Base-by-base conservation (phyloP, 106 monocot species). In the Dendrobium huoshanense region DNA sequence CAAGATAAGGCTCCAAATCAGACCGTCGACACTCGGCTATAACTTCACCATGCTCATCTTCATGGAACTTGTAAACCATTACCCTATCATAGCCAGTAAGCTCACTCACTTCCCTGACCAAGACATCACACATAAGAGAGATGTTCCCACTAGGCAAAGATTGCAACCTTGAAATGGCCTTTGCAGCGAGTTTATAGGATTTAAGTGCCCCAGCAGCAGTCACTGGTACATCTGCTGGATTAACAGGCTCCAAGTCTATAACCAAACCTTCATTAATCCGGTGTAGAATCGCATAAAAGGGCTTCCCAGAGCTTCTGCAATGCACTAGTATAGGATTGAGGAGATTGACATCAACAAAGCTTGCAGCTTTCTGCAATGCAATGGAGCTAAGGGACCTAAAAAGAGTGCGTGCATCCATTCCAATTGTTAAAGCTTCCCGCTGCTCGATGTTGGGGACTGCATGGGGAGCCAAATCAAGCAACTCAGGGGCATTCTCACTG, bases 1-100 rank as follows among this genome's bases (percentile, higher is more conserved):
- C 94, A 17, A 98, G 85, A 80, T 92, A 95, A 20, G 97, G 84
- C 67, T 98, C 94, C 42, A 98, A 61, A 75, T 95, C 91, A 7
- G 91, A 65, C 41, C 83, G 89, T 58, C 65, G 78, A 22, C 85
- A 90, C 80, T 98, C 94, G 8, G 97, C 88, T 77, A 98, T 82
- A 42, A 97, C 96, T 67, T 97, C 92, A 3, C 94, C 94, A 78
- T 97, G 96, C 82, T 94, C 94, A 79, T 97, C 96, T 40, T 94
- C 92, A 72, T 97, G 96, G 67, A 97, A 97, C 80, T 91, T 97
- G 68, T 94, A 97, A 2, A 89, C 92, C 96, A 97, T 97, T 48
- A 94, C 94, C 77, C 96, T 77, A 70, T 92, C 94, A 55, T 94
- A 97, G 5, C 94, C 94, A 0, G 87, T 97, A 17, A 97, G 94